A percentile compares a stretch with the other conserved stretches of the same genome.
Conservation (phyloP, 75 land plant genomes). For the Gnetum montanum region DNA sequence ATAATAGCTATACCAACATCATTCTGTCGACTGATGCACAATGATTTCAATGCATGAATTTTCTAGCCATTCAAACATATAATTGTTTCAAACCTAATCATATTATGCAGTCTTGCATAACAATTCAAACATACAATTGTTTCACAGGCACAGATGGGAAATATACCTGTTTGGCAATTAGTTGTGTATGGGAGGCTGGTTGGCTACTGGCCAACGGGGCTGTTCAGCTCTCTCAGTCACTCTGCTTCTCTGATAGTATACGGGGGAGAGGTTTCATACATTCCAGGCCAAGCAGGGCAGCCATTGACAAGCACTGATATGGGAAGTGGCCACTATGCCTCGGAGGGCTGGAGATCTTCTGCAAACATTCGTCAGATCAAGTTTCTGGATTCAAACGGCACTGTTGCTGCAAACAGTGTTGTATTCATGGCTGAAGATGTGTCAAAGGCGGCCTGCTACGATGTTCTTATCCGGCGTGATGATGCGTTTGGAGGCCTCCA, state of each 20-base stretch:
- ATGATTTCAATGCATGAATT: no score
- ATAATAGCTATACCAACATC: no score
- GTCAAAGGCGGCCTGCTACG: slow-evolving; percentile 1
- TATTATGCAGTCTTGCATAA: no score
- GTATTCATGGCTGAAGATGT: neutral
- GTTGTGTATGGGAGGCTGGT: no score
- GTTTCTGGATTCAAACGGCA: neutral
- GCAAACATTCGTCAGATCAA: neutral
- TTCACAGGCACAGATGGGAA: no score
- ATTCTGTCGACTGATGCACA: no score
- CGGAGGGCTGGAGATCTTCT: neutral
- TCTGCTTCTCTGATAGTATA: slow-evolving; percentile 2
- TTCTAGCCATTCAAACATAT: no score
- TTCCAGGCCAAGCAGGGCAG: neutral
- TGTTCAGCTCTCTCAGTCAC: neutral
- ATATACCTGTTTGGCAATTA: no score
- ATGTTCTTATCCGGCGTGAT: neutral
- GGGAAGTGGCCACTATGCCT: neutral
- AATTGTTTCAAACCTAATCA: no score
- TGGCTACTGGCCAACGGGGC: neutral
- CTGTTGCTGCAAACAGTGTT: no score
- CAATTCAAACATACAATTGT: no score
- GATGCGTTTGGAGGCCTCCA: slow-evolving; percentile 4
- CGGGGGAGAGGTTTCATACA: slow-evolving; percentile 1
- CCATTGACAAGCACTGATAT: neutral